Percentiles rank a stretch among this genome's conserved stretches.
Conservation (phyloP, 1,284 basidiomycete genomes). For the Ustilago shanxiensis region DNA sequence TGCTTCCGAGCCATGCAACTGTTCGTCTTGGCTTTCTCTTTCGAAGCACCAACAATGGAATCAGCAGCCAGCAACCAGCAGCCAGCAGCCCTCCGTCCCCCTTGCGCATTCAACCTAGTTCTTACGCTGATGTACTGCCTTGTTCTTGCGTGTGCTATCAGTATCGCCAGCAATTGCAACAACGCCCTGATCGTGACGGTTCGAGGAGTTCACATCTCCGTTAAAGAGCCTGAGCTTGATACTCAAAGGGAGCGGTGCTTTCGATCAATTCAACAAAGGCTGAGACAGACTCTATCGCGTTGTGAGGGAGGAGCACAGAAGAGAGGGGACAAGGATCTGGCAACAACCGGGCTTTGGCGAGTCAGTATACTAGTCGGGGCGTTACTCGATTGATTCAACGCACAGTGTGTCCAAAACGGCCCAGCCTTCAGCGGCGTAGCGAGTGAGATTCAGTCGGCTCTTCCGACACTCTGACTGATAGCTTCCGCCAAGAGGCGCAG, state of each 20-base stretch:
- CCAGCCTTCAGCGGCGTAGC: neutral
- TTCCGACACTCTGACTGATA: neutral
- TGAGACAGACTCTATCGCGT: constrained; percentile 2
- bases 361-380: constrained; percentile 18
- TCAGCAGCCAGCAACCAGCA: neutral
- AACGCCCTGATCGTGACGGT: neutral
- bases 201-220: neutral
- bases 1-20: constrained; percentile 13
- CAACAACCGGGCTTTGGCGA: constrained; percentile 12
- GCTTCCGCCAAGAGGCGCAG: constrained; percentile 29
- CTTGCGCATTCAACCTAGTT: constrained; percentile 2
- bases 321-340: neutral
- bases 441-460: constrained; percentile 2
- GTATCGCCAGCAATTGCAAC: neutral
- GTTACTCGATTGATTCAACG: constrained; percentile 7
- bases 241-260: neutral
- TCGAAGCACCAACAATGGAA: neutral
- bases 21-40: constrained; percentile 2
- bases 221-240: neutral
- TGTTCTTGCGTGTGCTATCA: neutral
- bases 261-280: constrained; percentile 5
- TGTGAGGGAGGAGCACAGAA: neutral
- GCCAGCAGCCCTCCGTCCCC: neutral
- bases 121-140: neutral
- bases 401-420: neutral